Percentiles rank a stretch among this genome's conserved stretches.
Conservation (phyloP, 768 basidiomycete species). For the Multifurca ochricompacta region DNA sequence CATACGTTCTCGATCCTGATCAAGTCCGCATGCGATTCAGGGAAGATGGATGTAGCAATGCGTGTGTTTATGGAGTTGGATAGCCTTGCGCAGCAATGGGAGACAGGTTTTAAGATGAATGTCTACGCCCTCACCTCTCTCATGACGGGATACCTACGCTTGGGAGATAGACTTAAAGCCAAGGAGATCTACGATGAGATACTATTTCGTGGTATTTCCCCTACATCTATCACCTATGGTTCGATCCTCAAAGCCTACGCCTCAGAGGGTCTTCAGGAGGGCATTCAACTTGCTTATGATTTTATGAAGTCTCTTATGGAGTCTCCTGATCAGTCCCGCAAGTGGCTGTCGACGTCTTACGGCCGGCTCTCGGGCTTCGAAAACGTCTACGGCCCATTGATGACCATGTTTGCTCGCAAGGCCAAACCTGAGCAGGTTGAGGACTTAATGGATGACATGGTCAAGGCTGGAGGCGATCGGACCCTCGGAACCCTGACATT, state of each 20-base stretch:
- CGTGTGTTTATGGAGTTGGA: constrained; percentile 68
- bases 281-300: constrained; percentile 52
- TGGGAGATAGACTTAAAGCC: constrained; percentile 45
- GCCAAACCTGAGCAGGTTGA: constrained; percentile 46
- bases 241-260: constrained; percentile 59
- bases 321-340: constrained; percentile 27
- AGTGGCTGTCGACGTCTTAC: constrained; percentile 35
- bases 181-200: constrained; percentile 67
- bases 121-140: constrained; percentile 64
- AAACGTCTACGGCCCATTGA: constrained; percentile 53
- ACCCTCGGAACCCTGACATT: constrained; percentile 53
- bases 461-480: constrained; percentile 47
- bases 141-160: constrained; percentile 62
- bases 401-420: constrained; percentile 41
- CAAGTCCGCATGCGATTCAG: constrained; percentile 73
- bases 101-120: constrained; percentile 38
- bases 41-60: constrained; percentile 52
- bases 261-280: constrained; percentile 39
- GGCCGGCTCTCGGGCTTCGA: constrained; percentile 41
- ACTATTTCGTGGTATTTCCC: constrained; percentile 52
- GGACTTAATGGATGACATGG: constrained; percentile 45
- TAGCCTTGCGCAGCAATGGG: constrained; percentile 30
- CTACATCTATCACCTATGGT: constrained; percentile 59
- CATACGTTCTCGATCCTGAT: constrained; percentile 69
- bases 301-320: constrained; percentile 50